phyloP scores from a whole-genome alignment of 1,139 yeast genomes.

The Geotrichum carabidarum region DNA sequence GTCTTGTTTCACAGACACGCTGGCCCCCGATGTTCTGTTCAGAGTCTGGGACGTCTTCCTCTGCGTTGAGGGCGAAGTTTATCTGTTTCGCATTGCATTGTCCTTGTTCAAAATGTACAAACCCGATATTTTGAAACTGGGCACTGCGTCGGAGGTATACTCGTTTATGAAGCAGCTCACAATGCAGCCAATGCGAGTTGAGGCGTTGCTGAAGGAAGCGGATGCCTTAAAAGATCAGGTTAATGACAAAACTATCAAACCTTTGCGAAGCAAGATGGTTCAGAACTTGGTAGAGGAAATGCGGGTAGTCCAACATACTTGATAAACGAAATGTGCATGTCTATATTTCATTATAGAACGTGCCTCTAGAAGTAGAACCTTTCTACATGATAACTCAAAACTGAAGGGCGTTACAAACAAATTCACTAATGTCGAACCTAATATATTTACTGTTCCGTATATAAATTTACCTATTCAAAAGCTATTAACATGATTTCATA shows the following conservation, averaged over 20 bases:
- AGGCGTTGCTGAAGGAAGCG: conserved; percentile 28
- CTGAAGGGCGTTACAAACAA: too few relatives aligned
- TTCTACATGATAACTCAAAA: too few relatives aligned
- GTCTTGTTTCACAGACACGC: conserved; percentile 50
- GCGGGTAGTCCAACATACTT: background rate
- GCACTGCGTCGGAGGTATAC: conserved; percentile 42
- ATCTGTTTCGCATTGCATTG: conserved; percentile 40
- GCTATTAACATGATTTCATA: too few relatives aligned
- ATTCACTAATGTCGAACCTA: too few relatives aligned
- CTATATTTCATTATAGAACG: too few relatives aligned
- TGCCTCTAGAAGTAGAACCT: too few relatives aligned
- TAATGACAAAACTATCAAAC: conserved; percentile 21
- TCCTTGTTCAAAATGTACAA: conserved; percentile 45
- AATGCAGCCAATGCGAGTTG: conserved; percentile 31
- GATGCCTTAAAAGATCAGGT: conserved; percentile 20
- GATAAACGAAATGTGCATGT: too few relatives aligned
- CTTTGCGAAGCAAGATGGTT: conserved; percentile 14
- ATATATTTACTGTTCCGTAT: too few relatives aligned
- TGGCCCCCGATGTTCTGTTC: conserved; percentile 50
- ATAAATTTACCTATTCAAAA: too few relatives aligned
- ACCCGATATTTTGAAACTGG: conserved; percentile 33
- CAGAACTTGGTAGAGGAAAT: conserved; percentile 12
- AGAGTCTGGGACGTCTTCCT: conserved; percentile 51
- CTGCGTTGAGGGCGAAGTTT: conserved; percentile 40
- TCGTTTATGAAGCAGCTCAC: conserved; percentile 43